Evolutionary conservation across 495 filamentous ascomycete genomes (phyloP), one percentile per base, ranked within the genome.

Genomic region (Choiromyces venosus): DNA sequence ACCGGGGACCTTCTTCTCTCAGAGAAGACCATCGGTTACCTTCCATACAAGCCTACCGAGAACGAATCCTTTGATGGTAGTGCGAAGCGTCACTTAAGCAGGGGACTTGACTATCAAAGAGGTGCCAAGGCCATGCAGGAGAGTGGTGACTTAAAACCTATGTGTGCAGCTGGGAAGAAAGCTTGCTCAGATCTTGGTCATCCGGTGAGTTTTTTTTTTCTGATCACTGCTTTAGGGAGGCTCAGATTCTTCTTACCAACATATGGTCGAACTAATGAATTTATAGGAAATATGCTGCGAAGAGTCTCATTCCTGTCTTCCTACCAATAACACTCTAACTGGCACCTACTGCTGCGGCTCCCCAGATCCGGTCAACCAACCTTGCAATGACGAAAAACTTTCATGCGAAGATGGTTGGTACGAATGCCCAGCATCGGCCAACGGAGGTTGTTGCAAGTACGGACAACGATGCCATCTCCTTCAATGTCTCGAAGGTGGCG

Each of bases 391-490:
- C 33, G 68, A n/a, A n/a, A 71, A 78, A n/a, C 76, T 78, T 35
- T 36, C 46, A 25, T 79, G 37, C 94, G 93, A 79, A 90, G 91
- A 71, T 37, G 92, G 92, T 1, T 96, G 93, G 93, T 92, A 88
- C 69, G 86, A 85, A 67, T 97, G 93, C 73, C 87, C 87, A 0
- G 88, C 87, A 16, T 86, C 85, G 29, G 84, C 83, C 0, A 86
- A 89, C 0, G 93, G 93, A 10, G 89, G 88, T 1, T 97, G 93
- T 80, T 97, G 93, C 52, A 56, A 70, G 65, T 77, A 73, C 25
- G 70, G 75, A 25, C 71, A 77, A 19, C 70, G 29, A 8, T 78
- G 76, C 39, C 74, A 40, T 10, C 64, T 68, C 18, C 42, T 73
- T 19, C 42, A 73, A 42, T 78, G 76, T 19, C 66, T 74, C 37